phyloP scores from a whole-genome alignment of 768 basidiomycete species.

The Porpolomopsis calyptriformis region DNA sequence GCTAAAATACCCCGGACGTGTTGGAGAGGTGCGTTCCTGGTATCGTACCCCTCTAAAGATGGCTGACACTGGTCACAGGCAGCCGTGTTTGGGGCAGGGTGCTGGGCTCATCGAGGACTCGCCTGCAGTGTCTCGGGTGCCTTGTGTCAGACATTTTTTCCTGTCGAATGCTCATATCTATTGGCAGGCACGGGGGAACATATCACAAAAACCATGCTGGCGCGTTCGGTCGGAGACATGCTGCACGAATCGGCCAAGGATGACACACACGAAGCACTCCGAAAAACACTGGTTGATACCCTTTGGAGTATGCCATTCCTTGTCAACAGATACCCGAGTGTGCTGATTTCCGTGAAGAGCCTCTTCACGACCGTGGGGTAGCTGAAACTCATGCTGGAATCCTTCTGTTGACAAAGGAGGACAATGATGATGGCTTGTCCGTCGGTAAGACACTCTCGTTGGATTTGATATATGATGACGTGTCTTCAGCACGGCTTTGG shows the following conservation, averaged over 20 bases:
- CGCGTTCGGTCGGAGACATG: constrained; percentile 42
- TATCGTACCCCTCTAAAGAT: neutral
- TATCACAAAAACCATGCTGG: constrained; percentile 48
- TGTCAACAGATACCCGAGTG: neutral
- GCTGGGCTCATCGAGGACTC: constrained; percentile 53
- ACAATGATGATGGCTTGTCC: constrained; percentile 18
- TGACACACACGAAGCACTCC: constrained; percentile 49
- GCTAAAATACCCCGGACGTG: constrained; percentile 60
- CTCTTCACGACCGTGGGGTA: constrained; percentile 29
- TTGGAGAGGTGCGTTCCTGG: constrained; percentile 51
- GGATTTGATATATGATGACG: constrained; percentile 1
- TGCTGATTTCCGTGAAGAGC: constrained; percentile 18
- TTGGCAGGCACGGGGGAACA: constrained; percentile 61
- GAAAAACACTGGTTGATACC: constrained; percentile 44
- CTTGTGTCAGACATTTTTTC: constrained; percentile 2
- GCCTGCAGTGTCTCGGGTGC: constrained; percentile 67
- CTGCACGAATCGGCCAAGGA: constrained; percentile 16
- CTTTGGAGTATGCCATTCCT: neutral
- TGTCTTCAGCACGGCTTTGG: constrained; percentile 53
- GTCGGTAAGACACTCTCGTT: constrained; percentile 6
- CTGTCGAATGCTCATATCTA: constrained; percentile 1
- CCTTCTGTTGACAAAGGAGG: constrained; percentile 45
- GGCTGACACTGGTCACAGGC: constrained; percentile 33
- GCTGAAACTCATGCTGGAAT: constrained; percentile 48
- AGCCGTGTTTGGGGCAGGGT: constrained; percentile 62